Base-by-base conservation (phyloP, 2,329 filamentous ascomycete genomes). In the Thielaviopsis punctulata region DNA sequence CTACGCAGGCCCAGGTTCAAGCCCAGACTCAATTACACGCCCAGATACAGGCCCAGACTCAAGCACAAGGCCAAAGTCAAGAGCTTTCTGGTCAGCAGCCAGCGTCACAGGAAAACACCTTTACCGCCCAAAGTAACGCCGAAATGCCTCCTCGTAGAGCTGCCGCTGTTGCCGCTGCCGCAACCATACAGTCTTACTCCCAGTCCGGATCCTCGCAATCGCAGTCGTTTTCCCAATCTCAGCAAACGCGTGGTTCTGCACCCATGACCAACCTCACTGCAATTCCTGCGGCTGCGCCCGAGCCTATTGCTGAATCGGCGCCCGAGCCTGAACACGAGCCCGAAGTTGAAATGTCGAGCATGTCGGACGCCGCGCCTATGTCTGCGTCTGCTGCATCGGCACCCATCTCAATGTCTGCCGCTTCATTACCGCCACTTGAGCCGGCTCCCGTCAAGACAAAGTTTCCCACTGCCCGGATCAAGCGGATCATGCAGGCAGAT, bases 401-500 rank as follows among this genome's bases (percentile, higher is more conserved):
- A 54, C 19, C 19, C 12, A 8, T 23, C 12, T 24, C 7, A 45
- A 15, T 45, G 19, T 59, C 65, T 60, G 58, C 65, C 62, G 66
- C 61, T 43, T 62, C 59, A 55, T 62, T 67, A 52, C 63, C 66
- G 25, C 63, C 65, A 44, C 67, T 77, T 60, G 79, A 68, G 65
- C 77, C 65, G 68, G 95, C 68, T 66, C 74, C 87, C 44, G 87
- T 98, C 60, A 86, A 80, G 66, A 96, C 90, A 30, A 95, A 95
- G 62, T 98, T 98, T 62, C 92, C 92, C 1, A 94, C 94, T 27
- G 92, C 92, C 13, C 78, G 92, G 56, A 98, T 98, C 71, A 98
- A 98, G 73, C 81, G 92, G 49, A 96, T 98, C 62, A 96, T 98
- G 92, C 92, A 98, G 68, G 90, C 90, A 10, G 92, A 98, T 62